Evolutionary conservation across 2,329 filamentous ascomycete species (phyloP), one percentile per base, ranked within the genome.

Genomic region (Rutstroemia sydowiana): DNA sequence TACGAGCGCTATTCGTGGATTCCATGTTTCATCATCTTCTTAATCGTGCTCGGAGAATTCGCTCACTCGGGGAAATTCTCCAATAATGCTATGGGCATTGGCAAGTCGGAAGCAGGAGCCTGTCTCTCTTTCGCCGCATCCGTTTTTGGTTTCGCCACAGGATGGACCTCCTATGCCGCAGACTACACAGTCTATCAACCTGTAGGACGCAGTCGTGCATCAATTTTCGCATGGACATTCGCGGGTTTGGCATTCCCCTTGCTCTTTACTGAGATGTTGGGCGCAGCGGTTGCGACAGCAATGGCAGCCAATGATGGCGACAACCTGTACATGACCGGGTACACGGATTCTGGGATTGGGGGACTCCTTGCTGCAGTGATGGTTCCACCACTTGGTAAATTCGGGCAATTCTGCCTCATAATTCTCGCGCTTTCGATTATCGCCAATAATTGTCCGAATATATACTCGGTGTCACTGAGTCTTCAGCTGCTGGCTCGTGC

Each of bases 121-220:
- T 68, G 84, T 37, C 73, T 93, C 42, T 82, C 80, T 52, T 86
- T 86, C 62, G 77, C 81, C 41, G 75, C 82, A 11, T 76, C 83
- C 16, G 73, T 90, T 31, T 84, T 81, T 66, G 79, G 84, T 36
- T 84, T 86, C 63, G 76, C 82, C 16, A 83, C 85, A 2, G 79
- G 87, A 51, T 93, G 88, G 87, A 81, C 84, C 1, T 78, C 78
- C 6, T 87, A 84, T 54, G 85, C 87, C 0, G 83, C 85, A 8
- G 87, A 92, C 64, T 92, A 90, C 67, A 88, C 85, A 20, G 85
- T 88, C 46, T 91, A 91, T 68, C 87, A 90, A 61, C 85, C 86
- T 0, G 71, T 74, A 2, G 73, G 69, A 21, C 80, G 81, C 37
- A 77, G 77, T 28, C 75, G 79, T 20, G 66, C 66, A 39, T 81